Conservation (phyloP, 306 rosid genomes). For the Spatholobus suberectus region DNA sequence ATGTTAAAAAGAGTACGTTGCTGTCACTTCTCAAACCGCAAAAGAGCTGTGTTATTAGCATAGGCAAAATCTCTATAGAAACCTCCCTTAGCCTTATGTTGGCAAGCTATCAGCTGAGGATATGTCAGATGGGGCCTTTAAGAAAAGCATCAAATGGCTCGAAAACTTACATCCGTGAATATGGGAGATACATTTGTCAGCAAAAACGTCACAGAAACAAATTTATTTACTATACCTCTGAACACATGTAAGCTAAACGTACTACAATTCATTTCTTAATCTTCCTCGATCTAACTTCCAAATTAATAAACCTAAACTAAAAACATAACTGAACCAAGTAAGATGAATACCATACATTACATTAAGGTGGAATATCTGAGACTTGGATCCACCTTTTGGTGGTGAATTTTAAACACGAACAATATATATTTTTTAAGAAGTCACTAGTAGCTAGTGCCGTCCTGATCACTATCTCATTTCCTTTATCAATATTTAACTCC, state of each 20-base stretch:
- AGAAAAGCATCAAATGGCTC: neutral
- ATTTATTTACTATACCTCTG: neutral
- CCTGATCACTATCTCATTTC: constrained; percentile 31
- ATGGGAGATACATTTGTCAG: neutral
- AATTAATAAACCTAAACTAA: neutral
- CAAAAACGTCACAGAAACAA: neutral
- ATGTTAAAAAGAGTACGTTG: too few species aligned
- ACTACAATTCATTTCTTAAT: neutral
- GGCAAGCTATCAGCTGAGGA: neutral
- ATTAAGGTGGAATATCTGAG: neutral
- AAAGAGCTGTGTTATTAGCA: neutral
- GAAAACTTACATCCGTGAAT: neutral
- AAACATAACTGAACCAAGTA: neutral
- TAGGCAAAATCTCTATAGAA: neutral
- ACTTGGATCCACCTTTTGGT: neutral
- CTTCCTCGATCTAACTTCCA: neutral
- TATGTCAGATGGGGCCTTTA: neutral
- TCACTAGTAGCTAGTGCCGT: constrained; percentile 42
- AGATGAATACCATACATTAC: neutral
- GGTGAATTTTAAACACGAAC: neutral
- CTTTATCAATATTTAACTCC: constrained; percentile 15
- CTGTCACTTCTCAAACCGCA: too few species aligned
- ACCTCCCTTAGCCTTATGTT: neutral
- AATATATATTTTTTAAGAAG: constrained; percentile 13
- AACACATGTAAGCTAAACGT: neutral